These are phyloP conservation scores for Pisolithus orientalis DNA, from an alignment of 768 basidiomycete species.

Conservation along the genomic window DNA sequence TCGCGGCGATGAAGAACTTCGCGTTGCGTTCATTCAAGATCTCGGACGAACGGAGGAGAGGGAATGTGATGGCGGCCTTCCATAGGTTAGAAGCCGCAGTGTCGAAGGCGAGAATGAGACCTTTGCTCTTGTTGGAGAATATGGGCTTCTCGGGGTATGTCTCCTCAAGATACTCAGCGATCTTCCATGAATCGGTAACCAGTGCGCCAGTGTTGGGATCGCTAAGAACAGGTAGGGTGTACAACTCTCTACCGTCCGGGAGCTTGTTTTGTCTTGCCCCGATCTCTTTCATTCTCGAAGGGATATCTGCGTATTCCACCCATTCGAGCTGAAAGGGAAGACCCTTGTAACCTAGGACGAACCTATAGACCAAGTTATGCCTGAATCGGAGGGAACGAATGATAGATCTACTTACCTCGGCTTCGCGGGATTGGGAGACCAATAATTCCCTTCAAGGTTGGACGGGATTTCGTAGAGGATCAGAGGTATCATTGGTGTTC, in stretches of 20 bases:
- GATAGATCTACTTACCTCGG: slow-evolving; percentile 22
- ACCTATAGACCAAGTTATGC: slow-evolving; percentile 15
- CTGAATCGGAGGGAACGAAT: not conserved
- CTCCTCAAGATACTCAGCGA: slow-evolving; percentile 31
- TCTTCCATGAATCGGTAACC: slow-evolving; percentile 25
- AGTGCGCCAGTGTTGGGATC: slow-evolving; percentile 25
- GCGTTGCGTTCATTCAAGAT: slow-evolving; percentile 30
- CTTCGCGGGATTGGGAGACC: slow-evolving; percentile 34
- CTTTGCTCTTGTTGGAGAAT: slow-evolving; percentile 18
- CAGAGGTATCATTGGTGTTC: slow-evolving; percentile 18
- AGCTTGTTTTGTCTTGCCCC: slow-evolving; percentile 17
- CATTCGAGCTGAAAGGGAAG: slow-evolving; percentile 29
- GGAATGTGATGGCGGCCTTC: slow-evolving; percentile 5
- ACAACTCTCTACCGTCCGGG: slow-evolving; percentile 14
- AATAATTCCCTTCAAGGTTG: slow-evolving; percentile 21
- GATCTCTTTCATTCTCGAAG: slow-evolving; percentile 16
- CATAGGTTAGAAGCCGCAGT: not conserved
- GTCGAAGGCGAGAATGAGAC: slow-evolving; percentile 19
- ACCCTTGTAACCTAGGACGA: slow-evolving; percentile 26
- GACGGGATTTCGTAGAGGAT: slow-evolving; percentile 34
- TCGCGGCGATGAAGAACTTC: slow-evolving; percentile 32
- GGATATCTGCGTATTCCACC: slow-evolving; percentile 31
- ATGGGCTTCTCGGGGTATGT: slow-evolving; percentile 28
- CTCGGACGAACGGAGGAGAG: slow-evolving; percentile 17
- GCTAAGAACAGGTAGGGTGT: slow-evolving; percentile 29